Base-by-base conservation (phyloP, 202 grass and related monocot species). In the Carex sylvatica region DNA sequence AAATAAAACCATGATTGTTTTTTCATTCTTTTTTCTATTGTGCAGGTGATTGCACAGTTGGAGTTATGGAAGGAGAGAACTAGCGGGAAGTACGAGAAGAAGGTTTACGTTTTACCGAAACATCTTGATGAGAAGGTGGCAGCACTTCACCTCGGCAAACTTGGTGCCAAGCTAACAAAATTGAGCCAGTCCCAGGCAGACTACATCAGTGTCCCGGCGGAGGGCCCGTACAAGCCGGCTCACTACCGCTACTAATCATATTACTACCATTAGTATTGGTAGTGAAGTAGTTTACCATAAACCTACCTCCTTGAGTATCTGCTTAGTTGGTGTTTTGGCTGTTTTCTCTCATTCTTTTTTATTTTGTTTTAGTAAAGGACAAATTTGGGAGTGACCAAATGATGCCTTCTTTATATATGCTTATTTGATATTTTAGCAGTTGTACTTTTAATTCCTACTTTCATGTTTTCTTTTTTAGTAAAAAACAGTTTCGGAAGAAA, bases 111-210 rank as follows among this genome's bases (percentile, higher is more conserved):
- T 16, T 28, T 89, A 15, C 87, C 87, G 3, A 89, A 89, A 46
- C 87, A 89, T 61, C 87, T 89, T 11, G 87, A 89, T 74, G 84
- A 86, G 80, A 89, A 89, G 72, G 87, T 89, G 26, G 87, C 84
- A 10, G 80, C 84, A 14, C 87, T 89, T 19, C 87, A 89, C 54
- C 87, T 89, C 2, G 80, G 73, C n/a, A 89, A 89, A 68, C 83
- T 89, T 5, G 87, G 87, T 49, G 87, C 87, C 79, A 89, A 83
- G 80, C 72, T 89, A 58, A 89, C 87, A 78, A 89, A 89, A 20
- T 30, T 89, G 55, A 83, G 78, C 5, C 19, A 59, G 30, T 70
- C 83, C 9, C 87, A 89, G 72, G 70, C 87, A 0, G 80, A 67
- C 24, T 89, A 89, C 80, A 79, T 89, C 40, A 83, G 80, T 15